Evolutionary conservation across 495 filamentous ascomycete species (phyloP).

Genomic region (Hypoxylon subgilvum): DNA sequence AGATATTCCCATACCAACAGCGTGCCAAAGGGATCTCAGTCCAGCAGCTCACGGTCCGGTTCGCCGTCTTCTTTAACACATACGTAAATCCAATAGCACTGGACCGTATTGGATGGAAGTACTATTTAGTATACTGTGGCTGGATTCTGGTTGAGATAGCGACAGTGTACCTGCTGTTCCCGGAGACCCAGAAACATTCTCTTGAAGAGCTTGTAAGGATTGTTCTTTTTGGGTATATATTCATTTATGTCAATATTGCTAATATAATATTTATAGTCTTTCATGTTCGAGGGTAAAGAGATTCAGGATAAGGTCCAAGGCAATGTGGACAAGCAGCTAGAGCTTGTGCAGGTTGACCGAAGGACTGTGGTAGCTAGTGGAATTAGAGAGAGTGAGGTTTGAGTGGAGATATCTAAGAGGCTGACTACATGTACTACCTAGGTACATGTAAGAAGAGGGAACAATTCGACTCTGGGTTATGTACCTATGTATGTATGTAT

Average conservation of each 20-base stretch:
- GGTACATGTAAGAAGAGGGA: too few relatives aligned
- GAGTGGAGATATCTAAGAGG: neutral
- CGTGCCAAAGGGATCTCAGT: slow-evolving; percentile 65
- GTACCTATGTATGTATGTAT: too few relatives aligned
- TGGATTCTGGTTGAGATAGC: slow-evolving; percentile 62
- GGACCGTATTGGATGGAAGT: slow-evolving; percentile 58
- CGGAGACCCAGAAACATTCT: slow-evolving; percentile 64
- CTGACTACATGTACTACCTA: too few relatives aligned
- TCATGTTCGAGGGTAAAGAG: slow-evolving; percentile 51
- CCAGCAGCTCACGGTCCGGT: slow-evolving; percentile 62
- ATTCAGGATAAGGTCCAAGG: slow-evolving; percentile 44
- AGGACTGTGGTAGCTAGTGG: neutral
- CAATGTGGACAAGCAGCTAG: slow-evolving; percentile 46
- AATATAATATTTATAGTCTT: too few relatives aligned
- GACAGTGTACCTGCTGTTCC: slow-evolving; percentile 65
- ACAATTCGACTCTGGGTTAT: too few relatives aligned
- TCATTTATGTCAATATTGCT: too few relatives aligned
- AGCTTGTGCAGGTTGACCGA: slow-evolving; percentile 28
- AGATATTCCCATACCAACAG: slow-evolving; percentile 65
- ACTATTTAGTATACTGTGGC: slow-evolving; percentile 62
- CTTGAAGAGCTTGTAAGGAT: slow-evolving; percentile 53
- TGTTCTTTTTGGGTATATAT: too few relatives aligned
- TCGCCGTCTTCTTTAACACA: slow-evolving; percentile 57
- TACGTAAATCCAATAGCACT: slow-evolving; percentile 62
- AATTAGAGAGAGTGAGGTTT: slow-evolving; percentile 6